Evolutionary conservation across 495 filamentous ascomycete species (phyloP).

Genomic region (Cryomyces antarcticus): DNA sequence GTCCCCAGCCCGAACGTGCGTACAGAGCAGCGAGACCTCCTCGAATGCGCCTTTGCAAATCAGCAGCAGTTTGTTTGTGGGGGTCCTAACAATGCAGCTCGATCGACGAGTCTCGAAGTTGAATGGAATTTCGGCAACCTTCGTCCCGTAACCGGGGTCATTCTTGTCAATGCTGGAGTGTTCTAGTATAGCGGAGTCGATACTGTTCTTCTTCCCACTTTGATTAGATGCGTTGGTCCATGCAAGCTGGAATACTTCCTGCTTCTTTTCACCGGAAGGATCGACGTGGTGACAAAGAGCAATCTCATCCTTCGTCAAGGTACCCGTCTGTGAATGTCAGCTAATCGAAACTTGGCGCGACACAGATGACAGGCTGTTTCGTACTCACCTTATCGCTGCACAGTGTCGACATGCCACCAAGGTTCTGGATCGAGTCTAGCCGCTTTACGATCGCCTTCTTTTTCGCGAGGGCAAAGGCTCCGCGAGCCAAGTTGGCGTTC

Average conservation of each 20-base stretch:
- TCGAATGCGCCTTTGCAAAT: background rate
- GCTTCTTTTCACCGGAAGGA: background rate
- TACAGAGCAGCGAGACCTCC: background rate
- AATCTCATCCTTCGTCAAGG: constrained; percentile 1
- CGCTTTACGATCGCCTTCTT: constrained; percentile 1
- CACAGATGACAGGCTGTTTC: background rate
- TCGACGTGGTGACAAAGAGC: background rate
- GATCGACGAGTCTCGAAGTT: constrained; percentile 1
- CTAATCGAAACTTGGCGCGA: background rate
- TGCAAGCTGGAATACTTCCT: background rate
- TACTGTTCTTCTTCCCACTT: background rate
- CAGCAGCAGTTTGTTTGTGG: background rate
- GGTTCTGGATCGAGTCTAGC: constrained; percentile 1
- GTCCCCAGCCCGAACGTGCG: background rate
- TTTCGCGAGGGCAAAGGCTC: background rate
- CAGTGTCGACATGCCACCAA: background rate
- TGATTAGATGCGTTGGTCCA: background rate
- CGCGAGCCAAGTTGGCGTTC: background rate
- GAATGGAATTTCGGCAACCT: background rate
- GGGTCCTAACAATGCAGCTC: background rate
- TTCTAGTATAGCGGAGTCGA: background rate
- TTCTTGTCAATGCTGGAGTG: background rate
- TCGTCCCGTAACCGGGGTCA: background rate
- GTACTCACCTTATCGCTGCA: constrained; percentile 1
- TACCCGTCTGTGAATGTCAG: constrained; percentile 1